Evolutionary conservation across 176 grass and related monocot genomes (phyloP), one percentile per base, ranked within the genome.

Genomic region (Raddia guianensis): DNA sequence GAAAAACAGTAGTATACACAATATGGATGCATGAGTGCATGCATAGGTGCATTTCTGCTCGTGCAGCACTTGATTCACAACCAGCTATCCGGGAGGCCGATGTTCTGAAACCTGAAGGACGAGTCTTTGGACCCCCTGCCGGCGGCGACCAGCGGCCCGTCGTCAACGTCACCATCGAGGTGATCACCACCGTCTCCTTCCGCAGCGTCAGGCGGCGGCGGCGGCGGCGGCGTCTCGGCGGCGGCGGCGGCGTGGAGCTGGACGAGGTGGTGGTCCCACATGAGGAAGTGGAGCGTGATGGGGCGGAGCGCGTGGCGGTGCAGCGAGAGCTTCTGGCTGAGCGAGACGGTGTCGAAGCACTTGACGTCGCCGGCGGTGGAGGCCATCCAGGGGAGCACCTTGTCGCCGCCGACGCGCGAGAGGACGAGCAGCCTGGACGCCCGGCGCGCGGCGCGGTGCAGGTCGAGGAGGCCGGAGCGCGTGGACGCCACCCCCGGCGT

Each of bases 271-370:
- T 8, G 35, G 20, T 95, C 91, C 97, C 93, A 99, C 80, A 93
- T 49, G 72, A 99, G 84, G 73, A 99, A 87, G 58, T 96, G 93
- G 18, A 96, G 93, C 48, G 86, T 84, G 85, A 99, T 91, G 16
- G 97, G 93, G 9, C 75, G 84, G 42, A 99, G 68, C 20, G 97
- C 97, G 47, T 99, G 97, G 32, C 93, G 91, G 87, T 99, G 97
- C 58, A 99, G 73, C 46, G 97, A 99, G 49, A 99, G 89, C 54
- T 93, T 91, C 83, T 99, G 97, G 89, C 97, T 99, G 34, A 99
- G 93, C 5, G 97, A 96, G 43, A 99, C 93, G 0, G 93, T 99
- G 85, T 99, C 97, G 47, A 87, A 99, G 87, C 97, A 99, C 77
- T 86, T 88, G 87, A 99, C 85, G 68, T 91, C 85, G 5, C 91